Base-by-base conservation (phyloP, 495 filamentous ascomycete species). In the Cercophora samala region DNA sequence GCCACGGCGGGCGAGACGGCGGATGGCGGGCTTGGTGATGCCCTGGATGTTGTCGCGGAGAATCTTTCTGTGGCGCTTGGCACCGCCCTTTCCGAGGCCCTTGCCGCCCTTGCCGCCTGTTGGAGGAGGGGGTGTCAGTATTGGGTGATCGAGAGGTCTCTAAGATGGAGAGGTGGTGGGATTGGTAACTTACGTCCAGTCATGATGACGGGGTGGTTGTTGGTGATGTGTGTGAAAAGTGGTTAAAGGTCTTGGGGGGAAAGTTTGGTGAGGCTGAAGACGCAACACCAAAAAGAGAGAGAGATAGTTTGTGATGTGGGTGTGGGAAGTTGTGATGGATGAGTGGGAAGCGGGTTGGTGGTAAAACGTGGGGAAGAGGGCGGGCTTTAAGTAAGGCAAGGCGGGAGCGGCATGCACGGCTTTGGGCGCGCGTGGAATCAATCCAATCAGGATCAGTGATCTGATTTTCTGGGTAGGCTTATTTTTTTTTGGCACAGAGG, bases 21-120 rank as follows among this genome's bases (percentile, higher is more conserved):
- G 93, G 86, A 99, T 99, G 79, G 95, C 95, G 80, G 95, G 95
- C 92, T 99, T 99, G 81, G 95, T 99, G 83, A 99, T 99, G 87
- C 95, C 95, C 78, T 97, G 94, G 80, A 98, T 97, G 90, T 97
- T 98, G 90, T 98, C 94, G 79, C 94, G 92, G 78, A 99, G 87
- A 85, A 99, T 97, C 90, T 98, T 99, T 75, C 95, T 90, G 82
- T 97, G 93, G 82, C 93, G 93, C 90, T 97, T 97, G 85, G 87
- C 87, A 73, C 87, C 87, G 65, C 87, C 87, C 84, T 89, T 88
- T 73, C 94, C 93, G 74, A 96, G 93, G 78, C 93, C 93, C 85
- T 97, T 97, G 81, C 93, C 93, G 80, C 93, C 93, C 84, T 96
- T 96, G 79, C 92, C 92, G 80, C 92, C 91, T 77, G 11, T 64